These are phyloP conservation scores for Kluyveromyces sp. DNA, from an alignment of 1,139 yeast genomes.

Conservation along the genomic window DNA sequence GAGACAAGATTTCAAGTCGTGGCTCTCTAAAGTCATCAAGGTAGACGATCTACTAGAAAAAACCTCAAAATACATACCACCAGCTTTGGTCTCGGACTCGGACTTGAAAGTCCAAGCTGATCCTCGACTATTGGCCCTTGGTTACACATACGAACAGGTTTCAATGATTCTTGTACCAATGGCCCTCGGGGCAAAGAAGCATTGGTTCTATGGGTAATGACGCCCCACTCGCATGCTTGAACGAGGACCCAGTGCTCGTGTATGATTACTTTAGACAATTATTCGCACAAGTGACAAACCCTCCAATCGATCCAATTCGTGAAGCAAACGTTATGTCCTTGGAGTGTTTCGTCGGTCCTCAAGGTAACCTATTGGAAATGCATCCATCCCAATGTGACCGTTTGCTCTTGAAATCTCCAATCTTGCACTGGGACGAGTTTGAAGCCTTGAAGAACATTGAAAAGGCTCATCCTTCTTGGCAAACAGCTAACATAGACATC, in stretches of 20 bases:
- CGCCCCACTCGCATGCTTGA: conserved; percentile 90
- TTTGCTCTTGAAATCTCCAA: conserved; percentile 73
- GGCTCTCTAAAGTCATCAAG: conserved; percentile 82
- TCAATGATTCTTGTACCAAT: conserved; percentile 80
- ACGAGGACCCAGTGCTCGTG: conserved; percentile 83
- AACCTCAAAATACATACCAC: conserved; percentile 29
- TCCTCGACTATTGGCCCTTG: conserved; percentile 78
- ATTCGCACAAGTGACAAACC: conserved; percentile 97
- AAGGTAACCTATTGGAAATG: conserved; percentile 79
- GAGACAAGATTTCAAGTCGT: conserved; percentile 84
- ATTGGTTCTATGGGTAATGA: conserved; percentile 97
- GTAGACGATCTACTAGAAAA: conserved; percentile 63
- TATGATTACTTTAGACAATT: conserved; percentile 94
- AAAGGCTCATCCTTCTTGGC: conserved; percentile 79
- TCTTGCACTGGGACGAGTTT: conserved; percentile 66
- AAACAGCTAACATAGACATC: conserved; percentile 72
- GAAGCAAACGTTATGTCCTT: conserved; percentile 95
- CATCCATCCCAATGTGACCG: conserved; percentile 88
- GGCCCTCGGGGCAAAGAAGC: conserved; percentile 94
- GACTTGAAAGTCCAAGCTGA: conserved; percentile 58
- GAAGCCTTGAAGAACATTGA: conserved; percentile 65
- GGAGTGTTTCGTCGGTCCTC: conserved; percentile 96
- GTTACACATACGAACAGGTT: conserved; percentile 89
- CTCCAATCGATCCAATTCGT: conserved; percentile 97
- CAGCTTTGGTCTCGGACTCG: conserved; percentile 18